Evolutionary conservation across 306 rosid genomes (phyloP).

Genomic region (Crotalaria pallida): DNA sequence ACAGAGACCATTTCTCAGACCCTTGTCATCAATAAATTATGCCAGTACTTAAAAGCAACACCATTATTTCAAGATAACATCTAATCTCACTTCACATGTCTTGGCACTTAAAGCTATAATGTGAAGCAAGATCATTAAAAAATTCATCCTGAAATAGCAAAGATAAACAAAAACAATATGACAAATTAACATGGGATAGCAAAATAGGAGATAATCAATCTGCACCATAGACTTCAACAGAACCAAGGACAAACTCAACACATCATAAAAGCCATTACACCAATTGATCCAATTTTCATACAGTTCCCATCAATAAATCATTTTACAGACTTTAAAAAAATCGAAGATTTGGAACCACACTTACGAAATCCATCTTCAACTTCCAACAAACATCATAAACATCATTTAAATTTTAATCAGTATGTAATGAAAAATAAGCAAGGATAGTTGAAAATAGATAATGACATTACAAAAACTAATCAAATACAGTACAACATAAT

Average conservation of each 20-base stretch:
- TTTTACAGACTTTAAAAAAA: neutral
- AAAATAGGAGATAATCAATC: neutral
- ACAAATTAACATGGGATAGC: neutral
- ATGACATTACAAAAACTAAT: neutral
- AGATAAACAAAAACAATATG: neutral
- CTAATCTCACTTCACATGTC: neutral
- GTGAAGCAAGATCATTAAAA: neutral
- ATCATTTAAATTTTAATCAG: too few species aligned
- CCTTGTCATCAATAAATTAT: neutral
- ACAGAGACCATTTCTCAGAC: neutral
- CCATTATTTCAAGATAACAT: too few species aligned
- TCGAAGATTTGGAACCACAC: neutral
- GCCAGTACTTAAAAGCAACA: too few species aligned
- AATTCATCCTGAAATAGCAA: neutral
- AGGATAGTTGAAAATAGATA: neutral
- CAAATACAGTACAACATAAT: too few species aligned
- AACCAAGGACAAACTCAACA: neutral
- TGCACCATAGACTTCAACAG: neutral
- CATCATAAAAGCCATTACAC: neutral
- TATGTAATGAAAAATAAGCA: too few species aligned
- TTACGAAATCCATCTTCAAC: neutral
- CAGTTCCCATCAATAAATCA: neutral
- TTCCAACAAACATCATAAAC: too few species aligned
- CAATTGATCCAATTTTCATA: neutral
- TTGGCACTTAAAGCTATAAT: neutral